phyloP scores from a whole-genome alignment of 2,329 filamentous ascomycete species.

The Hymenoscyphus linearis region DNA sequence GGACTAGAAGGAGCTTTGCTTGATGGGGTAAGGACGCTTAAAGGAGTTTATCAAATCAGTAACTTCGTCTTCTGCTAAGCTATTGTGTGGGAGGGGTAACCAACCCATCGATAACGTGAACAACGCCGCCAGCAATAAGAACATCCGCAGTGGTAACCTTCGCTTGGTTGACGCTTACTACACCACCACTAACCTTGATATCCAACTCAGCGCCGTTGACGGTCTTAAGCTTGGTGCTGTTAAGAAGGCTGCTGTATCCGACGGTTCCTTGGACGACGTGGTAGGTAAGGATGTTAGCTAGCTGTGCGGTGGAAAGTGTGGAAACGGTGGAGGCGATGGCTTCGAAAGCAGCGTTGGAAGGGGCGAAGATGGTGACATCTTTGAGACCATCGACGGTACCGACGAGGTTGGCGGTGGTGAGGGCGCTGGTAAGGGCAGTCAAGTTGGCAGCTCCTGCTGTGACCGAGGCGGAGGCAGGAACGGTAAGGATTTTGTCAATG shows the following conservation, averaged over 20 bases:
- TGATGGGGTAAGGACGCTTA: too few relatives aligned
- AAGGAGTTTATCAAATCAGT: neutral
- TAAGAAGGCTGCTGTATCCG: conserved; percentile 28
- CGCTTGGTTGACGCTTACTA: conserved; percentile 36
- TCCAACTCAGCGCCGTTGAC: conserved; percentile 27
- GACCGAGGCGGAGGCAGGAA: conserved; percentile 35
- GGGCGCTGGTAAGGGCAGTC: conserved; percentile 32
- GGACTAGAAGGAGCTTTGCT: neutral
- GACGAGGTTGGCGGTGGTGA: conserved; percentile 30
- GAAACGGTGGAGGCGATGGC: conserved; percentile 28
- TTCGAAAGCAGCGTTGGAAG: conserved; percentile 32
- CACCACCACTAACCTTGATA: conserved; percentile 31
- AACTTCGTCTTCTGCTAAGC: neutral
- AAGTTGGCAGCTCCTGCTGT: conserved; percentile 34
- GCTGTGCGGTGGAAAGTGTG: conserved; percentile 21
- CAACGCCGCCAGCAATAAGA: conserved; percentile 33
- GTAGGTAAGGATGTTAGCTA: conserved; percentile 29
- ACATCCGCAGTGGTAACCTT: conserved; percentile 33
- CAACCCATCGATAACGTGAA: conserved; percentile 39
- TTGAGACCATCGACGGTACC: conserved; percentile 34
- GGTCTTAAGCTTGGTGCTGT: conserved; percentile 25
- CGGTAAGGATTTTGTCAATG: conserved; percentile 44
- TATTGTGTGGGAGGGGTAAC: conserved; percentile 17
- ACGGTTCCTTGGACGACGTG: conserved; percentile 31
- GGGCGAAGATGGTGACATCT: conserved; percentile 46